Conservation (phyloP, 805 yeast species). For the Cephaloascus albidus region DNA sequence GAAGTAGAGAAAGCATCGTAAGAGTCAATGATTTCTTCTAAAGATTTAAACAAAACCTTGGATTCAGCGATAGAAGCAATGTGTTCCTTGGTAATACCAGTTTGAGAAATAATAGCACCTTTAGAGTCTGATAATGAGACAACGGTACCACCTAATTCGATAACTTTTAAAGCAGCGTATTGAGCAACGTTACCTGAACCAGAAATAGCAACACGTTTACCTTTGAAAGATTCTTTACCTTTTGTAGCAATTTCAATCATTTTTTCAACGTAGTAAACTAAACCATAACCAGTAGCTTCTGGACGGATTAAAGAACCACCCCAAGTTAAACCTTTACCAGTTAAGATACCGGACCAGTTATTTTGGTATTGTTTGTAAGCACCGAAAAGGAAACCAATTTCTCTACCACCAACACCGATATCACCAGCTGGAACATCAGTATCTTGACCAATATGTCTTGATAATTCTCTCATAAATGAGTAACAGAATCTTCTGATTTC, state of each 20-base stretch:
- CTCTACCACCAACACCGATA: constrained; percentile 97
- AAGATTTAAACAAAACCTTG: constrained; percentile 66
- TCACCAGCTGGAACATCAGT: constrained; percentile 99
- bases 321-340: constrained; percentile 97
- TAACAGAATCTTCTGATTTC: constrained; percentile 97
- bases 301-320: constrained; percentile 99
- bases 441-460: constrained; percentile 93
- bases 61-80: constrained; percentile 67
- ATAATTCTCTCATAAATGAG: constrained; percentile 91
- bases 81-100: constrained; percentile 82
- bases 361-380: constrained; percentile 89
- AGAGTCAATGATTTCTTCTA: constrained; percentile 57
- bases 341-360: constrained; percentile 93
- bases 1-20: constrained; percentile 47
- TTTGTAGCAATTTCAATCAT: constrained; percentile 90
- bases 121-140: constrained; percentile 91
- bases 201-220: constrained; percentile 92
- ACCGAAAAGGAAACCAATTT: constrained; percentile 91
- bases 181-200: constrained; percentile 99
- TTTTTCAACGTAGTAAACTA: constrained; percentile 93
- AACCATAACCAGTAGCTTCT: constrained; percentile 98
- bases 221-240: constrained; percentile 84
- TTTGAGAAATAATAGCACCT: constrained; percentile 73
- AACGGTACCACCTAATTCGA: constrained; percentile 94
- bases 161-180: constrained; percentile 95